Evolutionary conservation across 345 rosid genomes (phyloP), one percentile per base, ranked within the genome.

Genomic region (Odontarrhena argentea): DNA sequence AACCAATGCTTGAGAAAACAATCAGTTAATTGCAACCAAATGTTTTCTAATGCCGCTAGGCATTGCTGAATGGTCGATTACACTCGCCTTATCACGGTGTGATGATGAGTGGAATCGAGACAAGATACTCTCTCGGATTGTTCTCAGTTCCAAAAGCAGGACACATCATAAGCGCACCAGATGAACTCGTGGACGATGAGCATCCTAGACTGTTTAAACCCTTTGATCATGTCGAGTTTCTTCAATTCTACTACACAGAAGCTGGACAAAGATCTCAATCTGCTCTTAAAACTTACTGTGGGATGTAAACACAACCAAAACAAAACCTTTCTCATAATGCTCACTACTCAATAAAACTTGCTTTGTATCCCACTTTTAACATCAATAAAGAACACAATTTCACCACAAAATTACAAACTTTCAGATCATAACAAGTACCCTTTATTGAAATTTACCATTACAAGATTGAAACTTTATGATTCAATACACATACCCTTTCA

Each of bases 81-180:
- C 67, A 87, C 74, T 82, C 89, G 57, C 75, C 94, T 0, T 34
- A 63, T 50, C 96, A 89, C 46, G 82, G 91, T 0, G 94, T 87
- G 6, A 82, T 86, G 96, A 85, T 84, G 88, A 76, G 48, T 0
- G 91, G 91, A 76, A 73, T 76, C 34, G 71, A 73, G 30, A 58
- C 89, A 0, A 81, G 92, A 59, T 86, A 86, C 67, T 82, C 87
- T 0, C 57, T 79, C 0, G 92, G 87, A 37, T 38, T 86, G 58
- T 84, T 86, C 77, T 83, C 92, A 9, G 54, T 79, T 6, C 87
- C 86, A 0, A 84, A 78, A 78, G 80, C 70, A 8, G 86, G 85
- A 8, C 71, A 72, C 44, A 11, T 70, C 2, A 41, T 86, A 4
- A 70, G 69, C 47, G 77, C 86, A 7, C 89, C 89, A 1, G 76